A percentile compares a stretch with the other conserved stretches of the same genome.
These are phyloP conservation scores for Rosa persica DNA, from an alignment of 306 rosid species.

Conservation along the genomic window DNA sequence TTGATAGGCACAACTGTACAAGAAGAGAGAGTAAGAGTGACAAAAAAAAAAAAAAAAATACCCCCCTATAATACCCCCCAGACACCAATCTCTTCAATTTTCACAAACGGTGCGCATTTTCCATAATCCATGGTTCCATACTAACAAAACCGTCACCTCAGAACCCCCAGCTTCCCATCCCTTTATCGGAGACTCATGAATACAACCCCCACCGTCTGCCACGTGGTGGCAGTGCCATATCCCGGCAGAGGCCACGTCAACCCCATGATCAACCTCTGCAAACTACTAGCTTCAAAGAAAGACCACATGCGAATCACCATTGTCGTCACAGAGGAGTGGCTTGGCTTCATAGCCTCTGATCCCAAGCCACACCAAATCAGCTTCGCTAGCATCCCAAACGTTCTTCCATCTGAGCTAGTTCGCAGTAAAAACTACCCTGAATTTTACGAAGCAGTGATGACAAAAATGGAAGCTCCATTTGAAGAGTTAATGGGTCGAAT, in stretches of 20 bases:
- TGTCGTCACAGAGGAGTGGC: conserved; percentile 35
- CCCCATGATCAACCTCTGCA: conserved; percentile 48
- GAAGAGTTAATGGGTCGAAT: conserved; percentile 11
- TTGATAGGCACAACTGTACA: too few relatives aligned
- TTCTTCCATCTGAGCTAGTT: conserved; percentile 27
- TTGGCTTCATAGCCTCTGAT: conserved; percentile 16
- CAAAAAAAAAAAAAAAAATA: too few relatives aligned
- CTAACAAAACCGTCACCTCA: neutral
- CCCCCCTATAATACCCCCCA: too few relatives aligned
- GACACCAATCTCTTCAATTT: too few relatives aligned
- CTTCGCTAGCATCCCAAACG: conserved; percentile 27
- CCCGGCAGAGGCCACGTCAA: conserved; percentile 51
- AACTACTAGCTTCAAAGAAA: conserved; percentile 20
- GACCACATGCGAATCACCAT: conserved; percentile 19
- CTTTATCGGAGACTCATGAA: neutral
- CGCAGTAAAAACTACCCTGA: conserved; percentile 13
- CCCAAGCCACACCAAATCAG: conserved; percentile 12
- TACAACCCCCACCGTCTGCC: conserved; percentile 14
- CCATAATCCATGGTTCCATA: too few relatives aligned
- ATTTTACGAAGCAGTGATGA: conserved; percentile 26
- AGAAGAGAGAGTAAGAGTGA: too few relatives aligned
- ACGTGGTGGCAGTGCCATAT: conserved; percentile 43
- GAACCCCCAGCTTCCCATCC: neutral
- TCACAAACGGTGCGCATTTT: too few relatives aligned
- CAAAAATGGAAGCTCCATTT: conserved; percentile 30